Percentiles rank a stretch among this genome's conserved stretches.
Evolutionary conservation across 257 asterid genomes (phyloP).

Genomic region (Nicotiana noctiflora): DNA sequence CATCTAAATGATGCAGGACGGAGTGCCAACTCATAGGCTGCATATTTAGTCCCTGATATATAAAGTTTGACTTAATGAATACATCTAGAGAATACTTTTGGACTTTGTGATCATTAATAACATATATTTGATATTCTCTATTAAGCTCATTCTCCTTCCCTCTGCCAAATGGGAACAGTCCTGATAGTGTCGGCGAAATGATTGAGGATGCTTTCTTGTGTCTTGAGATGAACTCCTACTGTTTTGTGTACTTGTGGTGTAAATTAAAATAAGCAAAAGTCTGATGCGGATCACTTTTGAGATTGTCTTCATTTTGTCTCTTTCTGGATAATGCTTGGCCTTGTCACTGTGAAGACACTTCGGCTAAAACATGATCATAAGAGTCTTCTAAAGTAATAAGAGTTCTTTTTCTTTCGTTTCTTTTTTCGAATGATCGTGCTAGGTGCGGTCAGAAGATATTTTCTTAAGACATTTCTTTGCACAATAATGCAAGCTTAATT

Average conservation of each 20-base stretch:
- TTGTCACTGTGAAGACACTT: neutral
- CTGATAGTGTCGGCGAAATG: too few species aligned
- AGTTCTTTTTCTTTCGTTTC: neutral
- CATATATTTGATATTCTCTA: too few species aligned
- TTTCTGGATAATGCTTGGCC: neutral
- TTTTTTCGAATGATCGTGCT: neutral
- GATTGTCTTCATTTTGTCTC: neutral
- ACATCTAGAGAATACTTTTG: neutral
- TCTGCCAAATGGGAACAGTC: too few species aligned
- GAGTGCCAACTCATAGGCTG: neutral
- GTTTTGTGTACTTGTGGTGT: neutral
- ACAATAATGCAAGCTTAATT: neutral
- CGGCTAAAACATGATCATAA: neutral
- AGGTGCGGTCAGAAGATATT: neutral
- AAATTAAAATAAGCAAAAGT: neutral
- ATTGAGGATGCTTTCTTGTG: neutral
- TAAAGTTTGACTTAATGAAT: neutral
- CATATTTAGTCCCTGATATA: neutral
- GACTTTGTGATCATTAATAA: too few species aligned
- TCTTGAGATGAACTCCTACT: neutral
- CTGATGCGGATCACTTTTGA: neutral
- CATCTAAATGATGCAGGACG: neutral
- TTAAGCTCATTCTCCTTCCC: too few species aligned
- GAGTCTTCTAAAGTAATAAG: neutral
- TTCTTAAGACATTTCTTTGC: neutral